Evolutionary conservation across 2,329 filamentous ascomycete species (phyloP), one percentile per base, ranked within the genome.

Genomic region (Pestalotiopsis sp.): DNA sequence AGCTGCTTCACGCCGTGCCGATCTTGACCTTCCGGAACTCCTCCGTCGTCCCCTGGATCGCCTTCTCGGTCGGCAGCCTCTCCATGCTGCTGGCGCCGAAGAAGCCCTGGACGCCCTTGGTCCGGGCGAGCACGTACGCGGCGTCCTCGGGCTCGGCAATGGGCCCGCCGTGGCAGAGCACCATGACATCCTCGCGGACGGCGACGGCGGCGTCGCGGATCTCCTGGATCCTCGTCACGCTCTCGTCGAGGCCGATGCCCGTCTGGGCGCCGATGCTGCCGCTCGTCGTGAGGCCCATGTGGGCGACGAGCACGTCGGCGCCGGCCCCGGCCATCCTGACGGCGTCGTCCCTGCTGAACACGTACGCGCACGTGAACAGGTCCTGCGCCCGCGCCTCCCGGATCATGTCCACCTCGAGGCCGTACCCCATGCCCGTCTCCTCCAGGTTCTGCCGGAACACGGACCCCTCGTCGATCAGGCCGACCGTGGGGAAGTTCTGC

Each of bases 401-500:
- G 60, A 93, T 85, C 84, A 92, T 88, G 64, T 90, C 88, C 2
- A 93, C 90, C 75, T 93, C 91, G 7, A 84, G 80, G 17, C 85
- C 86, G 74, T 89, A 93, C 1, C 88, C 87, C 90, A 93, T 93
- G 9, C 88, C 90, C 1, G 91, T 93, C 77, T 92, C 90, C 75
- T 93, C 91, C 1, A 93, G 83, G 72, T 91, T 90, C 25, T 84
- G 83, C 13, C 91, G 85, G 75, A 93, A 93, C 13, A 83, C 83
- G 1, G 68, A 70, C 41, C 38, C 61, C 1, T 90, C 91, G 76
- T 93, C 91, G 45, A 93, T 90, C 25, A 93, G 80, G 0, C 91
- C 91, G 1, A 93, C 90, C 0, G 91, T 93, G 1, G 91, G 91
- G 75, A 93, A 93, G 73, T 93, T 93, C 77, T 93, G 91, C 14